phyloP scores from a whole-genome alignment of 331 rosid species.

The Stylosanthes scabra region DNA sequence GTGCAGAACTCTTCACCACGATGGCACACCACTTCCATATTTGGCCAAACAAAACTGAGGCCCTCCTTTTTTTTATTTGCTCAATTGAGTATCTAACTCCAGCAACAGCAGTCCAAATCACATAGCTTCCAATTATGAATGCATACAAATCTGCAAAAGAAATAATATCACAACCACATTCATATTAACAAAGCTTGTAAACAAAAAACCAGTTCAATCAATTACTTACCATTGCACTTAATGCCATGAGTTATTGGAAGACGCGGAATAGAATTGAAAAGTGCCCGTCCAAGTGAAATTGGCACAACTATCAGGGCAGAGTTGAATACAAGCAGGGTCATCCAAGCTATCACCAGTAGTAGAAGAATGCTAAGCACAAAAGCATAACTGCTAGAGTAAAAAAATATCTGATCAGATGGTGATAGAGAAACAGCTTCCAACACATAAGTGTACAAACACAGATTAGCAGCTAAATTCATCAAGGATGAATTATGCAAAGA shows the following conservation, averaged over 20 bases:
- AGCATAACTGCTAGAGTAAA: constrained; percentile 67
- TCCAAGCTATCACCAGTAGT: constrained; percentile 96
- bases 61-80: constrained; percentile 73
- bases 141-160: constrained; percentile 80
- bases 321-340: constrained; percentile 94
- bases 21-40: constrained; percentile 92
- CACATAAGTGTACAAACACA: constrained; percentile 12
- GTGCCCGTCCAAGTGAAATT: constrained; percentile 83
- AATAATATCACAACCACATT: constrained; percentile 29
- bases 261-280: constrained; percentile 90
- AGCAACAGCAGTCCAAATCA: constrained; percentile 94
- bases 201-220: constrained; percentile 29
- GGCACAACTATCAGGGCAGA: constrained; percentile 95
- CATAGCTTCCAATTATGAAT: constrained; percentile 92
- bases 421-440: constrained; percentile 20
- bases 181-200: constrained; percentile 1
- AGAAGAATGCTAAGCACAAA: constrained; percentile 92
- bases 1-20: constrained; percentile 90
- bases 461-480: constrained; percentile 9
- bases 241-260: constrained; percentile 98
- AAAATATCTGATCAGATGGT: constrained; percentile 32
- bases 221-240: constrained; percentile 85
- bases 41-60: constrained; percentile 72
- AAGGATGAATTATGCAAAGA: constrained; percentile 24
- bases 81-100: constrained; percentile 91